Conservation (phyloP, 495 filamentous ascomycete genomes). For the Penicillium soppii region DNA sequence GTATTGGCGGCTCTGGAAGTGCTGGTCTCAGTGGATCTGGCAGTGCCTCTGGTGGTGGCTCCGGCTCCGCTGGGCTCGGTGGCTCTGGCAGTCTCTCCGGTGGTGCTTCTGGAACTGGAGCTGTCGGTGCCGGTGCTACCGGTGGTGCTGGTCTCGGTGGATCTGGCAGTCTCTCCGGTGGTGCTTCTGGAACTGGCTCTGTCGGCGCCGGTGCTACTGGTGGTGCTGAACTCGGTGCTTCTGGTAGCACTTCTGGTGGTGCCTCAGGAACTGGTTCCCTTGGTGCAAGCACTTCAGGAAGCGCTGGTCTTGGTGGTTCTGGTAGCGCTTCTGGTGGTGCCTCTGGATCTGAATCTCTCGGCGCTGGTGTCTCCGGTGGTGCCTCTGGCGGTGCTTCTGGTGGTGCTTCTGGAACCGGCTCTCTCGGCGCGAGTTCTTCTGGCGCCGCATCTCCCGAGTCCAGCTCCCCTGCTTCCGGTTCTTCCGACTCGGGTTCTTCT, state of each 20-base stretch:
- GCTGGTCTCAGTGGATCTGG: neutral
- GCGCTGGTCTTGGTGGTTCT: neutral
- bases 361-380: slow-evolving; percentile 1
- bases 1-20: slow-evolving; percentile 3
- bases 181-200: slow-evolving; percentile 4
- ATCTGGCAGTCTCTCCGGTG: slow-evolving; percentile 4
- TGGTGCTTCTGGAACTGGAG: neutral
- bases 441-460: slow-evolving; percentile 2
- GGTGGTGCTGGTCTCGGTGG: neutral
- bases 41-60: slow-evolving; percentile 5
- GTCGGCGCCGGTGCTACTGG: slow-evolving; percentile 1
- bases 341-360: neutral
- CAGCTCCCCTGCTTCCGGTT: slow-evolving; percentile 5
- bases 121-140: too few species aligned
- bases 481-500: slow-evolving; percentile 13
- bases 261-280: neutral
- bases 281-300: neutral
- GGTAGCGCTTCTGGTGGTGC: neutral
- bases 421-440: slow-evolving; percentile 11
- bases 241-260: slow-evolving; percentile 1
- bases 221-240: neutral
- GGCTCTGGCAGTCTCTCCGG: too few species aligned
- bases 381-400: neutral
- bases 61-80: slow-evolving; percentile 1
- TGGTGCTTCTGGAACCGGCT: slow-evolving; percentile 8